These are phyloP conservation scores for Gracilaria caudata DNA, from an alignment of 23 red algal species.

Conservation along the genomic window DNA sequence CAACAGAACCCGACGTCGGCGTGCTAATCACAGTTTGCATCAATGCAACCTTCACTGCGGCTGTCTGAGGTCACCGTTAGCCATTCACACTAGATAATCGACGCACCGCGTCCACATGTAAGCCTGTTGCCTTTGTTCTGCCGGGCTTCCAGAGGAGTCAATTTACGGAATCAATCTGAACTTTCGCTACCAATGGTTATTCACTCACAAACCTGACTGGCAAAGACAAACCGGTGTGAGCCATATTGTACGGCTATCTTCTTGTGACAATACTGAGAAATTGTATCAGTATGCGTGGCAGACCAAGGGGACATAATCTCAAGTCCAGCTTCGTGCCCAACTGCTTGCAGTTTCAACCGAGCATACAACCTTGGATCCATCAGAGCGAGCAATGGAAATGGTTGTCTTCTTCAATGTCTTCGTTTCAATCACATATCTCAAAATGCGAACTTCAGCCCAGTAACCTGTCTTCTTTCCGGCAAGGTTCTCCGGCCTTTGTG, in stretches of 20 bases:
- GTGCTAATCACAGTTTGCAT: too few relatives aligned
- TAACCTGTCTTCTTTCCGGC: neutral
- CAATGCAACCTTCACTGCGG: too few relatives aligned
- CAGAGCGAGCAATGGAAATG: neutral
- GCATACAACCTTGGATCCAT: neutral
- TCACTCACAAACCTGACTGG: neutral
- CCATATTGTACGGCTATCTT: neutral
- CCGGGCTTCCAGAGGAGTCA: neutral
- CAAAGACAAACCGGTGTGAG: neutral
- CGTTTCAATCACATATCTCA: conserved; percentile 16
- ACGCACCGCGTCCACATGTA: neutral
- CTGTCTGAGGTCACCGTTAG: neutral
- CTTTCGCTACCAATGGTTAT: neutral
- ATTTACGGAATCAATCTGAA: neutral
- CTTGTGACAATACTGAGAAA: neutral
- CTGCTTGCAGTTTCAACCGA: conserved; percentile 2
- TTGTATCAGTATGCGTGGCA: neutral
- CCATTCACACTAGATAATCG: neutral
- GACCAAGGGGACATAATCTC: neutral
- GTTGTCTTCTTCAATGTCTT: conserved; percentile 7
- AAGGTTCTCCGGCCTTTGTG: neutral
- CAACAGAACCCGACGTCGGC: too few relatives aligned
- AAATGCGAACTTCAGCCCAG: neutral
- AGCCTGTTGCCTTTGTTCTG: neutral
- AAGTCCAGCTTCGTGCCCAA: neutral